phyloP scores from a whole-genome alignment of 1,284 basidiomycete species.

The Wolfiporia cocos region DNA sequence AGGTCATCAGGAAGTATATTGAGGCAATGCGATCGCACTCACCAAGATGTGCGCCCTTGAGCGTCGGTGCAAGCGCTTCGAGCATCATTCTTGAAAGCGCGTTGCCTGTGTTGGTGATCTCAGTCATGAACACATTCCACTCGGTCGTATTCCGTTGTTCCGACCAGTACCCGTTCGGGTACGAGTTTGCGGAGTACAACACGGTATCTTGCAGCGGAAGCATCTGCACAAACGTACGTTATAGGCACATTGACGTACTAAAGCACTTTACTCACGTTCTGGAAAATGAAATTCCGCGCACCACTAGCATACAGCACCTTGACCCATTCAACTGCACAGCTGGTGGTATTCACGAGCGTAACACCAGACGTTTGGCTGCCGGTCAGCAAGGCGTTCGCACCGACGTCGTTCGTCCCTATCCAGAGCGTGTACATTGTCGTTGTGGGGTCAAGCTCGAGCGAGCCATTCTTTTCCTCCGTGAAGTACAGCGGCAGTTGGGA shows the following conservation, averaged over 20 bases:
- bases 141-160: slow-evolving; percentile 15
- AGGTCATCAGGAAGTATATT: not conserved
- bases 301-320: slow-evolving; percentile 33
- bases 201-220: slow-evolving; percentile 13
- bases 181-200: slow-evolving; percentile 25
- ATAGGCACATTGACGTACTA: not conserved
- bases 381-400: slow-evolving; percentile 31
- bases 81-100: slow-evolving; percentile 25
- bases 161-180: slow-evolving; percentile 19
- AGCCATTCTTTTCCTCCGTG: slow-evolving; percentile 22
- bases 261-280: slow-evolving; percentile 31
- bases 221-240: slow-evolving; percentile 5
- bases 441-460: slow-evolving; percentile 21
- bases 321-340: slow-evolving; percentile 39
- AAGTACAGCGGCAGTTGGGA: slow-evolving; percentile 33
- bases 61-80: slow-evolving; percentile 20
- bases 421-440: slow-evolving; percentile 43
- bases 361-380: slow-evolving; percentile 29
- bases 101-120: slow-evolving; percentile 28
- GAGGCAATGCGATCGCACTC: no score
- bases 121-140: slow-evolving; percentile 25
- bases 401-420: slow-evolving; percentile 46
- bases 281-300: slow-evolving; percentile 41
- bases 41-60: slow-evolving; percentile 30
- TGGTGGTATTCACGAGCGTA: slow-evolving; percentile 34